Evolutionary conservation across 2,329 filamentous ascomycete species (phyloP).

Genomic region (Sordariomycetes sp.): DNA sequence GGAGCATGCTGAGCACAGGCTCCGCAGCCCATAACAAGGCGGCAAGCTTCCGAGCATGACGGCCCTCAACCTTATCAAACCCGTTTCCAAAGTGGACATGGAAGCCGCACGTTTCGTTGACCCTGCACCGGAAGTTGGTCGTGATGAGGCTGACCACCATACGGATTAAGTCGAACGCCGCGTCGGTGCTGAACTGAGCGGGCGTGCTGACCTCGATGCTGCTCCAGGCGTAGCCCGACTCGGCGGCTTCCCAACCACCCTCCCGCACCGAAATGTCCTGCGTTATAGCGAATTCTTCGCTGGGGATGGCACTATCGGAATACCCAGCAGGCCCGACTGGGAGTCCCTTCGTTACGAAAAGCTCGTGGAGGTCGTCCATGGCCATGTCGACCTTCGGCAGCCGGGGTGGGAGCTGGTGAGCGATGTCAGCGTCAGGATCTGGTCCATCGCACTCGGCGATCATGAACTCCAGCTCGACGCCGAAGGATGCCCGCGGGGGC

Average conservation of each 20-base stretch:
- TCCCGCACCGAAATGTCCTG: not conserved
- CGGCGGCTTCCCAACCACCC: not conserved
- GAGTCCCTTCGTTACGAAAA: not conserved
- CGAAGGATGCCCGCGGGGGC: constrained; percentile 10
- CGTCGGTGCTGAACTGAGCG: constrained; percentile 17
- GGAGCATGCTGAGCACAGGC: constrained; percentile 22
- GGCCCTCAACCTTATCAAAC: constrained; percentile 14
- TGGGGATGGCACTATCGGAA: not conserved
- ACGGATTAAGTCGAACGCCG: constrained; percentile 16
- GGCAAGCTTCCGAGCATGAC: constrained; percentile 17
- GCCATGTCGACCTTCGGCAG: not conserved
- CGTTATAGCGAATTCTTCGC: not conserved
- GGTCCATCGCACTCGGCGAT: constrained; percentile 1
- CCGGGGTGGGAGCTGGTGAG: not conserved
- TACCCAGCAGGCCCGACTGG: not conserved
- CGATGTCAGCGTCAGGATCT: not conserved
- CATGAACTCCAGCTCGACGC: constrained; percentile 12
- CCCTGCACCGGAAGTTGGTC: constrained; percentile 16
- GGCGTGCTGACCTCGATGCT: constrained; percentile 22
- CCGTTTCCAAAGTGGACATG: constrained; percentile 28
- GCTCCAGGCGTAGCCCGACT: constrained; percentile 10
- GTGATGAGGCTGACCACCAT: constrained; percentile 21
- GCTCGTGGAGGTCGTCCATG: not conserved
- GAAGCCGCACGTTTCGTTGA: constrained; percentile 23
- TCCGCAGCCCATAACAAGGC: constrained; percentile 25